Evolutionary conservation across 768 basidiomycete species (phyloP).

Genomic region (Podaxis sp.): DNA sequence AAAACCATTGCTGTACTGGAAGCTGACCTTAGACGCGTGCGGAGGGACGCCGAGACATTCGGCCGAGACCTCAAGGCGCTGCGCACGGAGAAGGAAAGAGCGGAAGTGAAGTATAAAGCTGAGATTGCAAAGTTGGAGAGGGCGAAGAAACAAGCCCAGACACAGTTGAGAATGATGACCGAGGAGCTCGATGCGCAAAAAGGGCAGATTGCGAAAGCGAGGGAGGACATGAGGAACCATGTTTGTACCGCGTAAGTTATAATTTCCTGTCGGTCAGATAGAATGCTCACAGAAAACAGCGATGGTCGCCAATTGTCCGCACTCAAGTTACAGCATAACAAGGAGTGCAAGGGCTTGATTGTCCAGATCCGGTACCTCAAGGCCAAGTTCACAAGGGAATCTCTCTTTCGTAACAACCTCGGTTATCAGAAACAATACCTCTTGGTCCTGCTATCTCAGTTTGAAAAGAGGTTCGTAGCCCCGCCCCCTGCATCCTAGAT

Average conservation of each 20-base stretch:
- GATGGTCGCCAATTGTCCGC: constrained; percentile 54
- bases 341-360: constrained; percentile 88
- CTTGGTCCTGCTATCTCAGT: constrained; percentile 64
- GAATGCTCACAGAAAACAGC: constrained; percentile 29
- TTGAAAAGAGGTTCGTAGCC: constrained; percentile 65
- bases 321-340: constrained; percentile 69
- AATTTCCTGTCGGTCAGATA: not conserved
- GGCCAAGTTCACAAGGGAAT: constrained; percentile 86
- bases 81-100: constrained; percentile 63
- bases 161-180: constrained; percentile 63
- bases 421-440: constrained; percentile 90
- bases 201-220: constrained; percentile 44
- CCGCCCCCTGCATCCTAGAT: not conserved
- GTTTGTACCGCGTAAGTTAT: constrained; percentile 58
- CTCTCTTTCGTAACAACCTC: constrained; percentile 72
- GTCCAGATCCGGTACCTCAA: constrained; percentile 92
- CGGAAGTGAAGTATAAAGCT: constrained; percentile 53
- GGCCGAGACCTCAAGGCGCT: constrained; percentile 74
- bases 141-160: constrained; percentile 63
- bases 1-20: constrained; percentile 69
- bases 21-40: constrained; percentile 72
- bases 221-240: constrained; percentile 53
- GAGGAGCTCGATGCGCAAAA: constrained; percentile 64
- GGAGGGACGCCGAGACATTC: constrained; percentile 73
- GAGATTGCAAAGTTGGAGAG: constrained; percentile 60